Conservation (phyloP, 257 asterid genomes). For the Forsythia viridissima region DNA sequence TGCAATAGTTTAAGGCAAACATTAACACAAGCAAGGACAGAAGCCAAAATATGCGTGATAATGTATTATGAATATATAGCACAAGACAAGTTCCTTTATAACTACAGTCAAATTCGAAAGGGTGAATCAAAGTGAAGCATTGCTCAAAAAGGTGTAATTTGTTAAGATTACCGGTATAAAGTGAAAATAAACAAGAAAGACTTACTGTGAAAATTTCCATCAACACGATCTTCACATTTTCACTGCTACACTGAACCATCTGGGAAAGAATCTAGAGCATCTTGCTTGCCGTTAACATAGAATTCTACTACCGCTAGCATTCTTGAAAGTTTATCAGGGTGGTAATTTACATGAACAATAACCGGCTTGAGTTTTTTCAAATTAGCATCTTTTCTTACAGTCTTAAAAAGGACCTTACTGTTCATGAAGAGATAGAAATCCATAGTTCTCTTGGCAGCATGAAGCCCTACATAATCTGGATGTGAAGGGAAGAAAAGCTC, state of each 20-base stretch:
- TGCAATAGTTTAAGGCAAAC: neutral
- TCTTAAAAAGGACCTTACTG: constrained; percentile 84
- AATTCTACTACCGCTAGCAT: constrained; percentile 78
- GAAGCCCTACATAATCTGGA: constrained; percentile 73
- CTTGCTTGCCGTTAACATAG: constrained; percentile 69
- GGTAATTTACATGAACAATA: constrained; percentile 75
- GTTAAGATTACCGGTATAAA: neutral
- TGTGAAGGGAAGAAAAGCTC: constrained; percentile 82
- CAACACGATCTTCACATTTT: neutral
- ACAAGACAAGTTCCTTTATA: neutral
- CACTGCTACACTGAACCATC: constrained; percentile 57
- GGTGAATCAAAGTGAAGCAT: neutral
- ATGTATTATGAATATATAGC: neutral
- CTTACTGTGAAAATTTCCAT: neutral
- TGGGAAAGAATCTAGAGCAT: constrained; percentile 73
- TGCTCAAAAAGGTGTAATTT: neutral
- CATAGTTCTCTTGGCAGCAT: constrained; percentile 78
- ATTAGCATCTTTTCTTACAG: constrained; percentile 57
- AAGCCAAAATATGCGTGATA: neutral
- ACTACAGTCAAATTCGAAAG: neutral
- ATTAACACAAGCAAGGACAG: neutral
- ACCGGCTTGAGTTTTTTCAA: constrained; percentile 71
- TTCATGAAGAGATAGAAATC: constrained; percentile 77
- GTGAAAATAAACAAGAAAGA: neutral
- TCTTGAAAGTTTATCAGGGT: constrained; percentile 73